Percentiles rank a stretch among this genome's conserved stretches.
Evolutionary conservation across 768 basidiomycete genomes (phyloP).

Genomic region (Chalciporus piperatus): DNA sequence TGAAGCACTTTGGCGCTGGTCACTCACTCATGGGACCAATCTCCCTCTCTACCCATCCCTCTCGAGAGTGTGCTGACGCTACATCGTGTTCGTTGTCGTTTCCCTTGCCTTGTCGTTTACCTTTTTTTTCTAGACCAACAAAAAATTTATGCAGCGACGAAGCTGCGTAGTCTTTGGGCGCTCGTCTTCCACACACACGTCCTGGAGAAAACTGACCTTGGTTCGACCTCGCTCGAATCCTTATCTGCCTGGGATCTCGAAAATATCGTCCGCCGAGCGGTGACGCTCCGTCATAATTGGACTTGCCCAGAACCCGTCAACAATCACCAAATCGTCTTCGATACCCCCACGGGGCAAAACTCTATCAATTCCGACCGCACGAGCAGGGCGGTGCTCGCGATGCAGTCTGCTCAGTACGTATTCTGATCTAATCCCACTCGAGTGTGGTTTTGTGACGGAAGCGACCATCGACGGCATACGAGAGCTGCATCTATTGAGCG

Average conservation of each 20-base stretch:
- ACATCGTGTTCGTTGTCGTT: slow-evolving; percentile 41
- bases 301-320: slow-evolving; percentile 35
- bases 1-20: not conserved
- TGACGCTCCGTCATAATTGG: slow-evolving; percentile 52
- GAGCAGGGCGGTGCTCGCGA: slow-evolving; percentile 37
- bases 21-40: slow-evolving; percentile 4
- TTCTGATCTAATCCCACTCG: not conserved
- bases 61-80: slow-evolving; percentile 42
- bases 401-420: slow-evolving; percentile 42
- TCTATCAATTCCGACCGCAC: slow-evolving; percentile 42
- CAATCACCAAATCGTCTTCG: not conserved
- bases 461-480: slow-evolving; percentile 32
- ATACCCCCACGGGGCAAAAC: slow-evolving; percentile 18
- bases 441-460: slow-evolving; percentile 36
- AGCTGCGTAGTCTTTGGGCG: slow-evolving; percentile 50
- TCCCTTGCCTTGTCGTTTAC: not conserved
- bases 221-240: slow-evolving; percentile 27
- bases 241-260: slow-evolving; percentile 49
- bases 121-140: slow-evolving; percentile 43
- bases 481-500: slow-evolving; percentile 36
- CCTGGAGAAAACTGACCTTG: slow-evolving; percentile 36
- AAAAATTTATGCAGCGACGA: slow-evolving; percentile 40
- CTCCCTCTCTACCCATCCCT: slow-evolving; percentile 35
- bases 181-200: slow-evolving; percentile 42
- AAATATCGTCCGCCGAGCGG: slow-evolving; percentile 34